phyloP scores from a whole-genome alignment of 176 grass and related monocot species.

The Cenchrus purpureus region DNA sequence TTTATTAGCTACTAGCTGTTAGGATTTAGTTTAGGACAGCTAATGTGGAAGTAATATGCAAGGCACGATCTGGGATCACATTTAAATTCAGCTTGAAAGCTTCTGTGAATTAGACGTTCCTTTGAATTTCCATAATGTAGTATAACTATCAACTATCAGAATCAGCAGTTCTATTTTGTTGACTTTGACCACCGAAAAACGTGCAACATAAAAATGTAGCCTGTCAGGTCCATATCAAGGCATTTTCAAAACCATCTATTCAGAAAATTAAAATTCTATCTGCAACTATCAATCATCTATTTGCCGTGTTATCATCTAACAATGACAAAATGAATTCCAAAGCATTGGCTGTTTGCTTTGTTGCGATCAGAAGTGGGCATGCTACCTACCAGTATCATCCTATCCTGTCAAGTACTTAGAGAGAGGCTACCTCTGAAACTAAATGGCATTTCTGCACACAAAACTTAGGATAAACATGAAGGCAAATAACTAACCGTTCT shows the following conservation, averaged over 20 bases:
- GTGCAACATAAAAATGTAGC: constrained; percentile 7
- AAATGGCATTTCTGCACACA: constrained; percentile 8
- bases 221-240: constrained; percentile 8
- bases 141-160: neutral
- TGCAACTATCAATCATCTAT: neutral
- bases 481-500: constrained; percentile 41
- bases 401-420: neutral
- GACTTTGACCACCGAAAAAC: constrained; percentile 3
- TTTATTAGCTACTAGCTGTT: neutral
- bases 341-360: neutral
- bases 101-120: neutral
- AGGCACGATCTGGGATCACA: constrained; percentile 23
- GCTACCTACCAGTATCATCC: neutral
- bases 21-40: neutral
- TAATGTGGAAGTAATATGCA: constrained; percentile 30
- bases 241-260: neutral
- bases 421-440: neutral
- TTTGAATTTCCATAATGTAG: neutral
- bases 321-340: constrained; percentile 9
- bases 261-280: neutral
- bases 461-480: neutral
- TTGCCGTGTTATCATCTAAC: neutral
- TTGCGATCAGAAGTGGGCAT: neutral
- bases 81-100: constrained; percentile 27
- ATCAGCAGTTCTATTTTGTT: constrained; percentile 31